Evolutionary conservation across 345 rosid genomes (phyloP), one percentile per base, ranked within the genome.

Genomic region (Citrus inodora): DNA sequence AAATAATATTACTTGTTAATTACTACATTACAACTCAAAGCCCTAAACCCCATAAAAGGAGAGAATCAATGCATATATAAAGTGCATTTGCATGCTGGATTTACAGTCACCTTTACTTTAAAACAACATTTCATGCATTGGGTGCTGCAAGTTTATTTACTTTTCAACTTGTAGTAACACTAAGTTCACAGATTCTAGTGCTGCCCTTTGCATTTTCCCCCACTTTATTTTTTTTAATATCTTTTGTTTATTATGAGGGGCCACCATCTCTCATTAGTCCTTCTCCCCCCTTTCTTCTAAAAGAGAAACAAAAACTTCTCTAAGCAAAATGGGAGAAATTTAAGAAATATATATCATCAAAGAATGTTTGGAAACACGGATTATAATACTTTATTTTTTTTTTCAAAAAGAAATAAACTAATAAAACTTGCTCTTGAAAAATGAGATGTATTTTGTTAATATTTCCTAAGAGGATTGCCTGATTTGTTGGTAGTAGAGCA

Each of bases 11-110:
- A 67, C 37, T 32, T 59, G 58, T 53, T 6, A 53, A 53, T 53
- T 48, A 77, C 77, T 60, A 66, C 48, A 68, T 33, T 32, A 72
- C 79, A 79, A 78, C 69, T 71, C 74, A 79, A 79, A 62, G 68
- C 84, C 73, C 79, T 77, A 78, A 73, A 72, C 76, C 86, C 89
- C 69, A 83, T 83, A 87, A 89, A 86, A 76, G 51, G 51, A 46
- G 62, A 74, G 55, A 72, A 56, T 59, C 40, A 32, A 24, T 66
- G 42, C 25, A 62, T 58, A 30, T 2, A 83, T 71, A 76, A 74
- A 78, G 48, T 75, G 76, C 65, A 80, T 60, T 74, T 85, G 92
- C 90, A 87, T 87, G 89, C 86, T 80, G 89, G 80, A 84, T 78
- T 83, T 46, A 74, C 82, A 75, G 55, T 81, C 83, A 58, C 82